Evolutionary conservation across 2,329 filamentous ascomycete species (phyloP).

Genomic region (Penicillium janthinellum): DNA sequence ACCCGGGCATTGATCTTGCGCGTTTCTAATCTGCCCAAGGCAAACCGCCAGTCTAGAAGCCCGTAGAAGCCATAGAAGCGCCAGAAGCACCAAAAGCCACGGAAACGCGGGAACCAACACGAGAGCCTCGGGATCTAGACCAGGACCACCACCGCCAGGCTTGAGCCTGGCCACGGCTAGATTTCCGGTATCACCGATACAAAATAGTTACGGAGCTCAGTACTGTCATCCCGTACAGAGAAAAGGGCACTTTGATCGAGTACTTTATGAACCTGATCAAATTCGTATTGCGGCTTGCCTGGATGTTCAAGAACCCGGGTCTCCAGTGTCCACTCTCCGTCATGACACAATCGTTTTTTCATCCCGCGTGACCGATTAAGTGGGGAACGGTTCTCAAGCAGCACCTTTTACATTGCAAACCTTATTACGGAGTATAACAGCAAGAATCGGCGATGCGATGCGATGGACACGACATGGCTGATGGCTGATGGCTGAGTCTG

Average conservation of each 20-base stretch:
- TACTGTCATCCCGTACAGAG: neutral
- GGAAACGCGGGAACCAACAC: conserved; percentile 2
- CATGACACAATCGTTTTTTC: neutral
- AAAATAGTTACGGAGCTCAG: too few relatives aligned
- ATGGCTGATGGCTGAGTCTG: neutral
- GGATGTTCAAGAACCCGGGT: neutral
- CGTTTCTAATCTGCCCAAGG: neutral
- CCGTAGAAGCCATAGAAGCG: conserved; percentile 1
- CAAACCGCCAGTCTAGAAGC: neutral
- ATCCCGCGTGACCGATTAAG: conserved; percentile 6
- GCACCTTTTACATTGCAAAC: neutral
- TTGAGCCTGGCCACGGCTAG: neutral
- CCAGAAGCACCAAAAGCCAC: conserved; percentile 2
- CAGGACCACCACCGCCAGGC: neutral
- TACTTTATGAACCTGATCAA: neutral
- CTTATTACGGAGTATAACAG: conserved; percentile 13
- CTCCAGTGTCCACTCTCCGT: neutral
- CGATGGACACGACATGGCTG: neutral
- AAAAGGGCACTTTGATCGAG: neutral
- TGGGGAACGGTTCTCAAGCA: neutral
- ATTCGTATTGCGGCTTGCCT: neutral
- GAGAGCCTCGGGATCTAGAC: conserved; percentile 15
- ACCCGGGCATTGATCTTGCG: neutral
- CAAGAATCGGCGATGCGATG: neutral
- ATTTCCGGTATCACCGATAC: neutral